These are phyloP conservation scores for Teunomyces tritomae DNA, from an alignment of 805 yeast species.

Conservation along the genomic window DNA sequence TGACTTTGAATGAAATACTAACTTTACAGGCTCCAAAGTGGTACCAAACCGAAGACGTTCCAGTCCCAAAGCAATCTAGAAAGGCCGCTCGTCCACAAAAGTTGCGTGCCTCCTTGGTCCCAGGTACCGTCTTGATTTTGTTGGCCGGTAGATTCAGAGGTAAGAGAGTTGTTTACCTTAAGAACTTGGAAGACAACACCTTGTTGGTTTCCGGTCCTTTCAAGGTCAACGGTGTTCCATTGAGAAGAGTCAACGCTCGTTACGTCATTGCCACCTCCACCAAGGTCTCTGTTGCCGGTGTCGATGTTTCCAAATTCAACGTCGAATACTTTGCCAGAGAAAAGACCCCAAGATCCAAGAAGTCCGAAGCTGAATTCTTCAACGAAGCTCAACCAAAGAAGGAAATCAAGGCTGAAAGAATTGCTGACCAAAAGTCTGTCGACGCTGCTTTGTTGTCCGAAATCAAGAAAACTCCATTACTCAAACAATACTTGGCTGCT, in stretches of 20 bases:
- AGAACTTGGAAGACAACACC: constrained; percentile 96
- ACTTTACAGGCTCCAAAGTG: constrained; percentile 71
- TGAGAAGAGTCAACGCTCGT: constrained; percentile 98
- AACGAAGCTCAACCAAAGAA: constrained; percentile 73
- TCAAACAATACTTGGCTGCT: constrained; percentile 93
- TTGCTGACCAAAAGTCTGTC: constrained; percentile 93
- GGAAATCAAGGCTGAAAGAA: constrained; percentile 88
- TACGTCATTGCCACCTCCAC: constrained; percentile 99
- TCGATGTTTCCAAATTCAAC: constrained; percentile 87
- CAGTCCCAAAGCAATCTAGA: constrained; percentile 86
- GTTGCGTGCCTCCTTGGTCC: constrained; percentile 92
- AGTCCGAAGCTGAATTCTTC: constrained; percentile 92
- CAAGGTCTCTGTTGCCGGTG: constrained; percentile 72
- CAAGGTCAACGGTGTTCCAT: constrained; percentile 99
- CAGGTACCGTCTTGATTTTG: constrained; percentile 96
- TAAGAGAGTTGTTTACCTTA: constrained; percentile 98
- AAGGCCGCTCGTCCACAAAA: constrained; percentile 90
- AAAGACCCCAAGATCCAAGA: constrained; percentile 75
- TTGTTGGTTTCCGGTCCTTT: constrained; percentile 97
- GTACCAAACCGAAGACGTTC: constrained; percentile 91
- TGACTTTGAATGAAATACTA: constrained; percentile 13
- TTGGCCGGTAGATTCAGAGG: constrained; percentile 99
- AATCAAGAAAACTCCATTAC: constrained; percentile 95
- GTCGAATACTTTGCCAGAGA: constrained; percentile 97
- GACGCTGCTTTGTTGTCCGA: constrained; percentile 90